Conservation (phyloP, 139 green algal genomes). For the Tetraselmis chui region DNA sequence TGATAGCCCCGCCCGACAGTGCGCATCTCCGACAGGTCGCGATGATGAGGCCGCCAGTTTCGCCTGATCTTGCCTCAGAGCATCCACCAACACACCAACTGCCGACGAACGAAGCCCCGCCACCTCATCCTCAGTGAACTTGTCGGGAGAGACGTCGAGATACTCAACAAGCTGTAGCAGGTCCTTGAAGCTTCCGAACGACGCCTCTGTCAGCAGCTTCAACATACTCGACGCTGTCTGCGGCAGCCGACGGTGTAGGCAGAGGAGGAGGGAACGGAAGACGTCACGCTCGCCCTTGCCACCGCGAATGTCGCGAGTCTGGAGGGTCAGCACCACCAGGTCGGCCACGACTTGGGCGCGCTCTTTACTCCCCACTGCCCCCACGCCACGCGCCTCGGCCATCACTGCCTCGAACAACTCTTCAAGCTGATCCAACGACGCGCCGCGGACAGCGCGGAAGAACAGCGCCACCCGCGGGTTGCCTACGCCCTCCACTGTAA, state of each 20-base stretch:
- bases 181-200: background rate
- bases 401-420: background rate
- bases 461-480: background rate
- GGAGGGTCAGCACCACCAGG: background rate
- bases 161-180: background rate
- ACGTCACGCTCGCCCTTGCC: background rate
- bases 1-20: background rate
- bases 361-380: background rate
- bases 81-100: background rate
- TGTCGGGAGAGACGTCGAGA: background rate
- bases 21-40: too few species aligned
- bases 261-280: background rate
- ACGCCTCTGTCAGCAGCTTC: background rate
- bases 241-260: background rate
- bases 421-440: background rate
- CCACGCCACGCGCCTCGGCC: background rate
- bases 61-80: background rate
- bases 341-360: background rate
- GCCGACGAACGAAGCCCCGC: background rate
- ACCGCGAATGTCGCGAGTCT: background rate
- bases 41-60: background rate
- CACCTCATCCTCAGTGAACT: background rate
- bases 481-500: background rate
- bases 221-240: background rate
- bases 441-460: background rate